Conservation (phyloP, 139 green algal species). For the Coccomyxa sp. region DNA sequence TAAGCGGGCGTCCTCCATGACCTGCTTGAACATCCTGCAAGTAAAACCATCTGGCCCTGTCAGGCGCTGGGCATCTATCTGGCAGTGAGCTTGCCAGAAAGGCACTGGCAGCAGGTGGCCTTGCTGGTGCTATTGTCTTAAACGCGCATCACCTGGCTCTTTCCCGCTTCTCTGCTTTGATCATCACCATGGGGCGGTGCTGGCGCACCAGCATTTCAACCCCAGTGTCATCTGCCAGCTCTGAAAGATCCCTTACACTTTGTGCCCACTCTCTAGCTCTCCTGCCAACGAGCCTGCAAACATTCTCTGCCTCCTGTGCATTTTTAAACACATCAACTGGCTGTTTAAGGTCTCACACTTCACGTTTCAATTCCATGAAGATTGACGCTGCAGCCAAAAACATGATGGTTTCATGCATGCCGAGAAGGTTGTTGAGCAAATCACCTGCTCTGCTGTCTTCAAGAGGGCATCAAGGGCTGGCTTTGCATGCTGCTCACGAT, state of each 20-base stretch:
- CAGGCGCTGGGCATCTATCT: neutral
- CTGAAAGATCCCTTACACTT: slow-evolving; percentile 52
- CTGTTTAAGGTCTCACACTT: neutral
- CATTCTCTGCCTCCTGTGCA: slow-evolving; percentile 52
- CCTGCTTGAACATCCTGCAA: slow-evolving; percentile 50
- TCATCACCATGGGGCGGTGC: slow-evolving; percentile 34
- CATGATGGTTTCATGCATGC: neutral
- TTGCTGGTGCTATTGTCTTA: neutral
- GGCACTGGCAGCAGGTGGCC: neutral
- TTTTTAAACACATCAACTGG: neutral
- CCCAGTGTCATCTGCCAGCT: slow-evolving; percentile 75
- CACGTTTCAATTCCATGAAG: too few relatives aligned
- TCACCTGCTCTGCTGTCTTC: neutral
- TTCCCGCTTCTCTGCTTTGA: slow-evolving; percentile 59
- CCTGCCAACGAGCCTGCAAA: slow-evolving; percentile 61
- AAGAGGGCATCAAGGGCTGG: slow-evolving; percentile 10
- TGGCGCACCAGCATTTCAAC: slow-evolving; percentile 56
- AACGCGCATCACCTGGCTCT: neutral
- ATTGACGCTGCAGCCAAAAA: too few relatives aligned
- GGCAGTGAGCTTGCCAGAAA: neutral
- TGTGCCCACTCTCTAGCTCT: slow-evolving; percentile 68
- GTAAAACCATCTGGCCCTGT: neutral
- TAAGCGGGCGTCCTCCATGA: slow-evolving; percentile 67
- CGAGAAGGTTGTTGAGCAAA: neutral
- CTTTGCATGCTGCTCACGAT: too few relatives aligned